Conservation (phyloP, 805 yeast genomes). For the Metschnikowia reukaufii region DNA sequence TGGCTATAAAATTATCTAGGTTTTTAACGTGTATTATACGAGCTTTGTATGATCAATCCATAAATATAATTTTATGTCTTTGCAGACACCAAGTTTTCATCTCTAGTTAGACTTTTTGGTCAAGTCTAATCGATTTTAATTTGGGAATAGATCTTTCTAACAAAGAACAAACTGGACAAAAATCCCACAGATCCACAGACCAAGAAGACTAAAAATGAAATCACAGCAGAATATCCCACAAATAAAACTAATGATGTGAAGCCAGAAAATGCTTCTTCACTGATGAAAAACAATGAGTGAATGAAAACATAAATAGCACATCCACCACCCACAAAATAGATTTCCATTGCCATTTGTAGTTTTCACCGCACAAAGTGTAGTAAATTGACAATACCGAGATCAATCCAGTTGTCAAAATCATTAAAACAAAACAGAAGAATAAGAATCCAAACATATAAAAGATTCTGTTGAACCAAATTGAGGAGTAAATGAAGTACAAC, state of each 20-base stretch:
- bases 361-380: conserved; percentile 83
- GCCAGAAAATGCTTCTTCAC: conserved; percentile 65
- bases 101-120: not conserved
- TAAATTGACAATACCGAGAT: conserved; percentile 80
- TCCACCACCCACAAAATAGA: conserved; percentile 86
- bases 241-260: conserved; percentile 75
- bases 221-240: conserved; percentile 75
- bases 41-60: too few relatives aligned
- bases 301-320: conserved; percentile 80
- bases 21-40: too few relatives aligned
- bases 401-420: conserved; percentile 76
- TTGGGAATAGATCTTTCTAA: conserved; percentile 75
- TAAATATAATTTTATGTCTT: conserved; percentile 1
- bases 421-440: conserved; percentile 80
- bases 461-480: conserved; percentile 90
- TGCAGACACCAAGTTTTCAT: not conserved
- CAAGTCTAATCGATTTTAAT: conserved; percentile 69
- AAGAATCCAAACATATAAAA: conserved; percentile 98
- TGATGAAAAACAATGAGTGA: conserved; percentile 69
- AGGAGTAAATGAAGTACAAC: conserved; percentile 86
- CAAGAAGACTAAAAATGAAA: conserved; percentile 69
- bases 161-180: conserved; percentile 68
- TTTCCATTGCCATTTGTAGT: conserved; percentile 98
- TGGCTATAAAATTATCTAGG: conserved; percentile 28
- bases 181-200: conserved; percentile 90